A percentile compares a stretch with the other conserved stretches of the same genome.
Evolutionary conservation across 2,329 filamentous ascomycete genomes (phyloP).

Genomic region (Botrytis elliptica): DNA sequence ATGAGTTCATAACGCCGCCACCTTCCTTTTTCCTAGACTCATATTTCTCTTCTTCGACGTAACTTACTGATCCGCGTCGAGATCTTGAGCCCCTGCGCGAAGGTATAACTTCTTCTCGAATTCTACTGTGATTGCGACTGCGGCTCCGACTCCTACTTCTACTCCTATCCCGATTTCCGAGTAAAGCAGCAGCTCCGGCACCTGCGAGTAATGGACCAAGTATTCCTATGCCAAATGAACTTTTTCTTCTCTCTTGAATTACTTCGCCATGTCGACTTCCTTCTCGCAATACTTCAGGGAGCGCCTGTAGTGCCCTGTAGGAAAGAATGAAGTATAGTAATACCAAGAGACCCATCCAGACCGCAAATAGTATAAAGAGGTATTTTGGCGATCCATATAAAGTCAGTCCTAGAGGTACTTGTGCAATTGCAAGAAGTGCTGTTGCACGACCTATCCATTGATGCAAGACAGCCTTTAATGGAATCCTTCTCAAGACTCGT

Average conservation of each 20-base stretch:
- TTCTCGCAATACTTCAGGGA: slow-evolving; percentile 39
- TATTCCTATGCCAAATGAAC: slow-evolving; percentile 46
- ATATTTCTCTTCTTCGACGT: slow-evolving; percentile 62
- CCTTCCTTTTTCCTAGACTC: slow-evolving; percentile 42
- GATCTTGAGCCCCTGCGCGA: slow-evolving; percentile 46
- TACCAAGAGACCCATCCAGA: slow-evolving; percentile 74
- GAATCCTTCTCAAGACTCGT: slow-evolving; percentile 47
- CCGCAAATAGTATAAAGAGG: slow-evolving; percentile 80
- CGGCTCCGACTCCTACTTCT: slow-evolving; percentile 23
- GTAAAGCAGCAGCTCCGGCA: slow-evolving; percentile 54
- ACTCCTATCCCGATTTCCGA: slow-evolving; percentile 42
- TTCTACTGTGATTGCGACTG: slow-evolving; percentile 3
- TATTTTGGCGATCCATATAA: slow-evolving; percentile 86
- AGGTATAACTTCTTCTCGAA: slow-evolving; percentile 49
- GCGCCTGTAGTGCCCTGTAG: slow-evolving; percentile 61
- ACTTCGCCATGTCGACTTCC: slow-evolving; percentile 46
- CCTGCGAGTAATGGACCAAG: slow-evolving; percentile 56
- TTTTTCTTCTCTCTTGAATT: slow-evolving; percentile 46
- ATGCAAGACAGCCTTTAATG: slow-evolving; percentile 55
- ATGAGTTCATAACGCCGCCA: slow-evolving; percentile 59
- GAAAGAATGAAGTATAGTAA: slow-evolving; percentile 77
- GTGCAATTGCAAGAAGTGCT: slow-evolving; percentile 77
- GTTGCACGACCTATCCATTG: slow-evolving; percentile 81
- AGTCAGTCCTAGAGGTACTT: slow-evolving; percentile 85
- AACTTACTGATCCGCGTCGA: slow-evolving; percentile 53